Evolutionary conservation across 768 basidiomycete genomes (phyloP).

Genomic region (Collybia nuda): DNA sequence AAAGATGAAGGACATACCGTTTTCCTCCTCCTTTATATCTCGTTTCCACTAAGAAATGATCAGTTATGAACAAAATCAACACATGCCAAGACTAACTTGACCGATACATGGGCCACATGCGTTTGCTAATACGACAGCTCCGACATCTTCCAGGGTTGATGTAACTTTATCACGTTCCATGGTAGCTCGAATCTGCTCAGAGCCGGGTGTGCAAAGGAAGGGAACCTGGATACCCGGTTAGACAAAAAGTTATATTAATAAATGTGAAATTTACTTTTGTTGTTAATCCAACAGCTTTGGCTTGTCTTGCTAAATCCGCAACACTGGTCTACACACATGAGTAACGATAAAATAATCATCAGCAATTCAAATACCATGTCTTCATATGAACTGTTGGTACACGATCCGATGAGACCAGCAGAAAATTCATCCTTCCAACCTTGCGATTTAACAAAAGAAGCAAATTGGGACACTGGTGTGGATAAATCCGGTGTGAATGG

Average conservation of each 20-base stretch:
- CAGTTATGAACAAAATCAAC: conserved; percentile 4
- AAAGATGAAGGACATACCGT: conserved; percentile 53
- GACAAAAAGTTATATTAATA: not conserved
- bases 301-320: conserved; percentile 88
- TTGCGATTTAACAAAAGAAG: conserved; percentile 72
- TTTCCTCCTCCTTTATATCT: conserved; percentile 88
- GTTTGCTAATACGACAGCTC: conserved; percentile 94
- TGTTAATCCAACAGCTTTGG: conserved; percentile 77
- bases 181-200: conserved; percentile 96
- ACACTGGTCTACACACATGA: conserved; percentile 71
- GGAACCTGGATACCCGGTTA: conserved; percentile 50
- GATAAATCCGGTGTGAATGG: conserved; percentile 98
- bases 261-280: conserved; percentile 49
- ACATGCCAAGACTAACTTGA: conserved; percentile 50
- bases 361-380: conserved; percentile 64
- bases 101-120: conserved; percentile 99
- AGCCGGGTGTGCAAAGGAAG: conserved; percentile 87
- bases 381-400: conserved; percentile 98
- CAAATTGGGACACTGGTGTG: conserved; percentile 91
- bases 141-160: conserved; percentile 76
- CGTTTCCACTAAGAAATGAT: conserved; percentile 77
- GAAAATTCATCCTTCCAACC: conserved; percentile 94
- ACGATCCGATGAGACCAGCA: conserved; percentile 94
- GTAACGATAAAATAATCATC: conserved; percentile 6
- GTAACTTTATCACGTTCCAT: conserved; percentile 95